These are phyloP conservation scores for Nicotiana otophora DNA, from an alignment of 257 asterid species.

Conservation along the genomic window DNA sequence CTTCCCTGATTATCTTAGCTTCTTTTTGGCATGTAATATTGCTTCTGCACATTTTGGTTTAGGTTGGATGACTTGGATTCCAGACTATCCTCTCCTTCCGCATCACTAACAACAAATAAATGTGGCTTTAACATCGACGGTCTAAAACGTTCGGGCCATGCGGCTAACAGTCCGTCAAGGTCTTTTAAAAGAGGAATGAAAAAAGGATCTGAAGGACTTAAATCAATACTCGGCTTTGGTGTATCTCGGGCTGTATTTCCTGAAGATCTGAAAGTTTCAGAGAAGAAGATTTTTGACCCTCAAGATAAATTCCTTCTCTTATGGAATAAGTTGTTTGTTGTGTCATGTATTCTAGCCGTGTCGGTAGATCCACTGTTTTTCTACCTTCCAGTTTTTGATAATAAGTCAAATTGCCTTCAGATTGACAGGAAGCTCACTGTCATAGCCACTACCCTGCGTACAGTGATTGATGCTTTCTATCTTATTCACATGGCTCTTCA, in stretches of 20 bases:
- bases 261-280: constrained; percentile 87
- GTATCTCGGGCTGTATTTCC: constrained; percentile 88
- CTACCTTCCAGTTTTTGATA: constrained; percentile 85
- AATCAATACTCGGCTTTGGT: constrained; percentile 86
- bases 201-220: constrained; percentile 93
- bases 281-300: constrained; percentile 92
- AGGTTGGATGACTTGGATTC: constrained; percentile 97
- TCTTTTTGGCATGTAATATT: constrained; percentile 2
- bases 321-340: constrained; percentile 83
- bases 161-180: constrained; percentile 48
- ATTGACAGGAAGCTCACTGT: constrained; percentile 77
- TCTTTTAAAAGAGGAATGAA: constrained; percentile 82
- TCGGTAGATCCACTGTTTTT: constrained; percentile 95
- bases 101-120: constrained; percentile 59
- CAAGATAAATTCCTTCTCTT: constrained; percentile 89
- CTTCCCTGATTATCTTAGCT: constrained; percentile 4
- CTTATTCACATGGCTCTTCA: constrained; percentile 91
- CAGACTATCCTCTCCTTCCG: constrained; percentile 75
- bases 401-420: constrained; percentile 68
- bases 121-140: constrained; percentile 74
- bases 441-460: constrained; percentile 87
- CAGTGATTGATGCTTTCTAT: constrained; percentile 80
- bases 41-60: constrained; percentile 13
- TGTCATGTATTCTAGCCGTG: constrained; percentile 86
- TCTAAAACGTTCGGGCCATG: constrained; percentile 44